Evolutionary conservation across 441 rosid species (phyloP), one percentile per base, ranked within the genome.

Genomic region (Raphanus hybrid): DNA sequence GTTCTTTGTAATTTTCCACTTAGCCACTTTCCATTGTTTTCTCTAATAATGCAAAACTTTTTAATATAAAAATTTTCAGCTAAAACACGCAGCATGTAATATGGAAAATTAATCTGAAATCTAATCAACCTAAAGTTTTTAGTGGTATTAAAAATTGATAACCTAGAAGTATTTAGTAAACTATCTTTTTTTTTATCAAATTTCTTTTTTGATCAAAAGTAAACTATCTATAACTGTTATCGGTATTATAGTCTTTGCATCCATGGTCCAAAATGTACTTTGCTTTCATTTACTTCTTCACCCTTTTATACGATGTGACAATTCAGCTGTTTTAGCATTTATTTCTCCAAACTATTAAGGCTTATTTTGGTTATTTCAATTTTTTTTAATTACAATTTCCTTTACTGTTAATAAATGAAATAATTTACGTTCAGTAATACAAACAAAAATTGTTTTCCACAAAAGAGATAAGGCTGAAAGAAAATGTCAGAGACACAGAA

Each of bases 1-100:
- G 78, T 73, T 70, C 37, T 57, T 79, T 79, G 75, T 64, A 69
- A 45, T 79, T 62, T 75, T 75, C 73, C 82, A 74, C 60, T 79
- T 79, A 79, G 64, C 68, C 35, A 64, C 48, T 75, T 79, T 75
- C 50, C 59, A 70, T 75, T 79, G 75, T 79, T 70, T 75, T 79
- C 69, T 79, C 68, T 70, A 64, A 75, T 75, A 64, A 59, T 74
- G 50, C 72, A 79, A 52, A 20, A 10, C 4, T 50, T 43, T 71
- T 3, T 15, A 11, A 39, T 15, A 9, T 15, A 11, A 11, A 20
- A 11, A 43, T 9, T 57, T 67, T 67, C 5, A 43, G 34, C 39
- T 69, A 18, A 43, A 55, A 64, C 75, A 55, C 64, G 74, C 61
- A 63, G 57, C 78, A 50, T 60, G 74, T 50, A 54, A 69, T 61